Evolutionary conservation across 2,329 filamentous ascomycete species (phyloP).

Genomic region (Cladorrhinum sp.): DNA sequence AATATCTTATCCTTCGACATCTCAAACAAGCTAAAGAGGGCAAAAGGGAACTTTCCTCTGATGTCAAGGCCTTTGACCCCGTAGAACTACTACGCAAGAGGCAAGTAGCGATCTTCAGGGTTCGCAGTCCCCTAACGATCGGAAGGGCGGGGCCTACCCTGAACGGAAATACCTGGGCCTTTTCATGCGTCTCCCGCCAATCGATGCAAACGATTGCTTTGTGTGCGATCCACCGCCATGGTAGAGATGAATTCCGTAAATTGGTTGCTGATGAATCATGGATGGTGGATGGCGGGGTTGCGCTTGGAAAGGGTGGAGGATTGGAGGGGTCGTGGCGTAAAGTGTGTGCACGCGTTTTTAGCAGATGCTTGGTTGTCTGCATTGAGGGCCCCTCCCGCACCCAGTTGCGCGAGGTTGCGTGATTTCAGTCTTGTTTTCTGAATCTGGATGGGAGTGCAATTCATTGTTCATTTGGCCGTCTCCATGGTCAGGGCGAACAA

Average conservation of each 20-base stretch:
- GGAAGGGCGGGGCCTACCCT: background rate
- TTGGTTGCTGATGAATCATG: conserved; percentile 7
- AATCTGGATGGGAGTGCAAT: background rate
- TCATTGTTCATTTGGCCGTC: background rate
- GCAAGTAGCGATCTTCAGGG: conserved; percentile 10
- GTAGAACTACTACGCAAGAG: background rate
- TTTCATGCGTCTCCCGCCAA: background rate
- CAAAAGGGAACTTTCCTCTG: background rate
- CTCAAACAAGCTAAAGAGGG: background rate
- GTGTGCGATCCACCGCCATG: conserved; percentile 3
- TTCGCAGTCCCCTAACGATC: conserved; percentile 2
- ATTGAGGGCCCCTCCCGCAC: conserved; percentile 1
- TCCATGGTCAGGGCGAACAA: too few relatives aligned
- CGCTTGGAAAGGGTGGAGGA: too few relatives aligned
- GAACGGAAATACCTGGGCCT: background rate
- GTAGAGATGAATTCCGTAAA: background rate
- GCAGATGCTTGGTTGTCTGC: conserved; percentile 2
- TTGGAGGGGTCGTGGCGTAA: background rate
- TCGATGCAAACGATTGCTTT: background rate
- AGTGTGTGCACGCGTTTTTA: background rate
- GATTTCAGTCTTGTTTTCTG: background rate
- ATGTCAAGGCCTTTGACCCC: background rate
- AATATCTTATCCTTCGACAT: background rate
- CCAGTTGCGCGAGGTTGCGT: conserved; percentile 7
- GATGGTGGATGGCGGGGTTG: conserved; percentile 1